Conservation (phyloP, 495 filamentous ascomycete species). For the Xylaria curta region DNA sequence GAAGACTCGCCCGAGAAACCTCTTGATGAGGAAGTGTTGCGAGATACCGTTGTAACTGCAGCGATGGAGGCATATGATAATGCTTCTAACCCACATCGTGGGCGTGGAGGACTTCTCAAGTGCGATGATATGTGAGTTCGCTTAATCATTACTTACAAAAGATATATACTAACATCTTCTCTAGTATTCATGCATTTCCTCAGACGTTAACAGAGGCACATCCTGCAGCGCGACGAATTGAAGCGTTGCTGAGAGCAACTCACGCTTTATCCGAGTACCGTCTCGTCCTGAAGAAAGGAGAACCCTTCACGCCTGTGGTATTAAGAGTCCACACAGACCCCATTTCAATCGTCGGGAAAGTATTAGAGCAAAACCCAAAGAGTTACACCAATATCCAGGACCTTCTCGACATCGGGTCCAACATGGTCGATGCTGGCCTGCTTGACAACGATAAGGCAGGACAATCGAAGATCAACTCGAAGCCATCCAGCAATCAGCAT, state of each 20-base stretch:
- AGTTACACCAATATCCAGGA: conserved; percentile 89
- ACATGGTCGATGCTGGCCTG: conserved; percentile 76
- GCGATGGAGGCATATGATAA: conserved; percentile 84
- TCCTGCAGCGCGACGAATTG: conserved; percentile 59
- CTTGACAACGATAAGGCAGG: conserved; percentile 38
- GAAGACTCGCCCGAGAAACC: conserved; percentile 59
- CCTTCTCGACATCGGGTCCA: conserved; percentile 76
- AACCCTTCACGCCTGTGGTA: conserved; percentile 89
- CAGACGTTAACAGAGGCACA: conserved; percentile 64
- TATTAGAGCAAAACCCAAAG: conserved; percentile 84
- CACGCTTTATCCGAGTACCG: conserved; percentile 88
- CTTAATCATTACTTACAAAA: conserved; percentile 9
- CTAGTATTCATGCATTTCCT: conserved; percentile 72
- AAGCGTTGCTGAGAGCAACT: conserved; percentile 80
- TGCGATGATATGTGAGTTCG: conserved; percentile 80
- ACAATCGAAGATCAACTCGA: conserved; percentile 9
- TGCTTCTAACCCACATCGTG: conserved; percentile 86
- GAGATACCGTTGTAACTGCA: conserved; percentile 68
- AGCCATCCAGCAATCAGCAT: conserved; percentile 32
- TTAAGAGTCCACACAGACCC: conserved; percentile 88
- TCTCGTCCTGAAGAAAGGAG: conserved; percentile 85
- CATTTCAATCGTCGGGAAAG: conserved; percentile 78
- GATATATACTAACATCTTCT: conserved; percentile 1
- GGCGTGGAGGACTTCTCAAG: conserved; percentile 80
- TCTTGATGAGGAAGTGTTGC: conserved; percentile 59